These are phyloP conservation scores for Oenanthe javanica DNA, from an alignment of 140 eudicot genomes.

Conservation along the genomic window DNA sequence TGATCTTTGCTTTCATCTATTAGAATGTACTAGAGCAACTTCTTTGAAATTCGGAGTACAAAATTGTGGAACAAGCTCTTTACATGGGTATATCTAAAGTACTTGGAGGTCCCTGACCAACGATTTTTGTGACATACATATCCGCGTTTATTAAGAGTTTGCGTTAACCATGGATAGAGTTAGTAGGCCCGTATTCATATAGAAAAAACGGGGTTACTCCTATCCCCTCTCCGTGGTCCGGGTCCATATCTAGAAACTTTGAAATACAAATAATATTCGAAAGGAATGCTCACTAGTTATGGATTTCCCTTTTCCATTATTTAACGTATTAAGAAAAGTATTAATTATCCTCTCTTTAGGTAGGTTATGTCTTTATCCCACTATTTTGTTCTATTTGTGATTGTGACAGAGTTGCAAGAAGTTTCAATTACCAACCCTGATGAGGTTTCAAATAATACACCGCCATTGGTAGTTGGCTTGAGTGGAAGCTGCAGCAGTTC, in stretches of 20 bases:
- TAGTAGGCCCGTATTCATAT: too few relatives aligned
- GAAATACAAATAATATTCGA: background rate
- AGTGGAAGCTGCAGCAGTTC: constrained; percentile 53
- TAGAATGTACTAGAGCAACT: background rate
- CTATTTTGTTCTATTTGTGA: background rate
- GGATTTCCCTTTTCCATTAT: background rate
- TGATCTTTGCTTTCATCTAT: constrained; percentile 32
- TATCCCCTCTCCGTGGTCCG: too few relatives aligned
- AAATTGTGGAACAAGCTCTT: background rate
- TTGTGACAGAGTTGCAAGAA: constrained; percentile 43
- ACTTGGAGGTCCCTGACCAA: too few relatives aligned
- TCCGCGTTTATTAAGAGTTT: too few relatives aligned
- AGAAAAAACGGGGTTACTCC: too few relatives aligned
- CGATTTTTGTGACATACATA: too few relatives aligned
- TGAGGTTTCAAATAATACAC: constrained; percentile 30
- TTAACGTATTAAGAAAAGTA: background rate
- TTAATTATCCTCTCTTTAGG: background rate
- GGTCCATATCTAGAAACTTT: background rate
- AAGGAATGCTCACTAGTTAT: background rate
- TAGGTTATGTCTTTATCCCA: background rate
- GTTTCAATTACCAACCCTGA: constrained; percentile 24
- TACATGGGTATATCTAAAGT: background rate
- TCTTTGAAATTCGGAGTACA: background rate
- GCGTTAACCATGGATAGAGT: too few relatives aligned
- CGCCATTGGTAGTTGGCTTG: constrained; percentile 26